These are phyloP conservation scores for Rutstroemia sydowiana DNA, from an alignment of 2,329 filamentous ascomycete species.

Conservation along the genomic window DNA sequence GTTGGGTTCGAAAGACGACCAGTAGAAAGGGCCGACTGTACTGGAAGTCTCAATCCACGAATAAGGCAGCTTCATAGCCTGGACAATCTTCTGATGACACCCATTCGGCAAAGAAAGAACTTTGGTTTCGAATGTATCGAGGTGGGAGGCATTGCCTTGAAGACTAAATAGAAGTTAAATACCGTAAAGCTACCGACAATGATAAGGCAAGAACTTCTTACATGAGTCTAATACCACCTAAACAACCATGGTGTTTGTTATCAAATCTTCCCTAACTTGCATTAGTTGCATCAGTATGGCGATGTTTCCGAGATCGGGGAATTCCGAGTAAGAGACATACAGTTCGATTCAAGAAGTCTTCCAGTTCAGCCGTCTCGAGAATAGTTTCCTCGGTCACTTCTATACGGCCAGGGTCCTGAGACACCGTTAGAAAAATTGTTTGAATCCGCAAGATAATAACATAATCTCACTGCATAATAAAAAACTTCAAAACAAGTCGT, in stretches of 20 bases:
- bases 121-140: slow-evolving; percentile 50
- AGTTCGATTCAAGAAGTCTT: background rate
- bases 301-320: background rate
- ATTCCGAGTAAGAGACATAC: background rate
- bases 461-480: background rate
- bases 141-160: slow-evolving; percentile 40
- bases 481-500: background rate
- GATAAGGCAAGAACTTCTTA: background rate
- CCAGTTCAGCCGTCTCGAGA: background rate
- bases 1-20: slow-evolving; percentile 49
- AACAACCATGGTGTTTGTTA: background rate
- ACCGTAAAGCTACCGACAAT: background rate
- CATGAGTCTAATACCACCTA: background rate
- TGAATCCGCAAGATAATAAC: background rate
- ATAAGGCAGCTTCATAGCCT: slow-evolving; percentile 45
- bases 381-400: background rate
- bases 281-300: too few relatives aligned
- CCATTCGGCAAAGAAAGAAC: slow-evolving; percentile 45
- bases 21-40: slow-evolving; percentile 57
- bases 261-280: background rate
- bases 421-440: background rate
- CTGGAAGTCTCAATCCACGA: slow-evolving; percentile 53
- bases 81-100: slow-evolving; percentile 50
- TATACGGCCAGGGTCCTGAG: background rate
- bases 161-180: slow-evolving; percentile 10